These are phyloP conservation scores for Capsella bursapastoris DNA, from an alignment of 345 rosid genomes.

Conservation along the genomic window DNA sequence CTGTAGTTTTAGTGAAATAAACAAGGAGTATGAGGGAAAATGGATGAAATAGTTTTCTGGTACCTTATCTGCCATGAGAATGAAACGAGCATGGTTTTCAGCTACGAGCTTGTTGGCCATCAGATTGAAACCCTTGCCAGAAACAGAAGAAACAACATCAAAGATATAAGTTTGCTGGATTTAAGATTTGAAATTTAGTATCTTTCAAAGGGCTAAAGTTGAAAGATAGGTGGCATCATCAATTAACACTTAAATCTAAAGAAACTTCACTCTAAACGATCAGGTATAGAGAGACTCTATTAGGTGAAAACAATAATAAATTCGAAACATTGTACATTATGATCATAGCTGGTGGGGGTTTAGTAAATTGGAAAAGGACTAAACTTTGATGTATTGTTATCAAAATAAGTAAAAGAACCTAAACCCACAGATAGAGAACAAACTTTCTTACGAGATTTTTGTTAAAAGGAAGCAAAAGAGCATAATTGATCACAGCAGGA, in stretches of 20 bases:
- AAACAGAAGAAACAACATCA: constrained; percentile 3
- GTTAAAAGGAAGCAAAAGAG: too few relatives aligned
- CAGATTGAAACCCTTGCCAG: constrained; percentile 10
- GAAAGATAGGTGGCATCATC: neutral
- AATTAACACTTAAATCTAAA: neutral
- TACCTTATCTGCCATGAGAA: constrained; percentile 74
- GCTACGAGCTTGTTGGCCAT: constrained; percentile 59
- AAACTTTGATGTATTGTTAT: neutral
- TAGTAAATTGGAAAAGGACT: too few relatives aligned
- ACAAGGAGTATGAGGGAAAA: neutral
- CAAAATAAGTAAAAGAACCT: too few relatives aligned
- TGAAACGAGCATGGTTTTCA: constrained; percentile 66
- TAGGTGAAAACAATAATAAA: neutral
- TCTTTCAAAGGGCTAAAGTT: neutral
- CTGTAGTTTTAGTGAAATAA: neutral
- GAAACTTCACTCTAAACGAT: neutral
- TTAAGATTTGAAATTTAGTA: neutral
- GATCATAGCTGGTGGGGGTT: too few relatives aligned
- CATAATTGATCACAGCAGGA: too few relatives aligned
- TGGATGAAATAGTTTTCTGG: neutral
- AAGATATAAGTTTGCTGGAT: neutral
- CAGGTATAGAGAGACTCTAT: neutral
- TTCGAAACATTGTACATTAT: neutral
- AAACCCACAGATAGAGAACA: too few relatives aligned
- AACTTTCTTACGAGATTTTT: too few relatives aligned